Base-by-base conservation (phyloP, 2,329 filamentous ascomycete species). In the Pseudogymnoascus sp. region DNA sequence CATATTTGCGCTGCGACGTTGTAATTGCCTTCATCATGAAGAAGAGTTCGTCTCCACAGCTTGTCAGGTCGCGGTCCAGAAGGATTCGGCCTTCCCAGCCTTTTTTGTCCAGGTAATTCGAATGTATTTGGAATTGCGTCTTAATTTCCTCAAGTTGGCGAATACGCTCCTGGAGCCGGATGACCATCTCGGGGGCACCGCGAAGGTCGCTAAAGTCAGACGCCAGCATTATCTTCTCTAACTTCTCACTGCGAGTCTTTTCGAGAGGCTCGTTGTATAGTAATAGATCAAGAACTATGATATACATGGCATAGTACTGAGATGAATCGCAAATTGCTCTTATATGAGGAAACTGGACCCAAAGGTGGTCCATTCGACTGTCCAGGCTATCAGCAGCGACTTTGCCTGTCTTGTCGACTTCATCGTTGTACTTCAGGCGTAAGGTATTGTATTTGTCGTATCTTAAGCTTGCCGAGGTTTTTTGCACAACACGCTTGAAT, bases 21-120 rank as follows among this genome's bases (percentile, higher is more conserved):
- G 94, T 99, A 71, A 99, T 99, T 38, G 94, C 95, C 70, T 99
- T 97, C 94, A 99, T 97, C 79, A 99, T 89, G 76, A 99, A 99
- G 80, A 99, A 99, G 7, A 99, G 76, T 73, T 99, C 95, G 69
- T 99, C 94, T 72, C 97, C 94, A 69, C 91, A 97, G 18, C 85
- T 85, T 8, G 90, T 84, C 58, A 99, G 78, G 71, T 99, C 94
- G 59, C 89, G 87, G 71, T 99, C 94, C 43, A 99, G 81, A n/a
- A 87, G 77, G 62, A 97, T 80, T 35, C 91, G 85, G 71, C 97
- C 93, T 70, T 94, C 86, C 92, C 93, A 97, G 12, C 92, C 92
- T 70, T 89, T 85, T 69, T 87, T 86, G 73, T 97, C 93, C 25
- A 99, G 81, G 63, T 89, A 89, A 68, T 88, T 89, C 35, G 91